Evolutionary conservation across 495 filamentous ascomycete species (phyloP).

Genomic region (Aspergillus sparsus): DNA sequence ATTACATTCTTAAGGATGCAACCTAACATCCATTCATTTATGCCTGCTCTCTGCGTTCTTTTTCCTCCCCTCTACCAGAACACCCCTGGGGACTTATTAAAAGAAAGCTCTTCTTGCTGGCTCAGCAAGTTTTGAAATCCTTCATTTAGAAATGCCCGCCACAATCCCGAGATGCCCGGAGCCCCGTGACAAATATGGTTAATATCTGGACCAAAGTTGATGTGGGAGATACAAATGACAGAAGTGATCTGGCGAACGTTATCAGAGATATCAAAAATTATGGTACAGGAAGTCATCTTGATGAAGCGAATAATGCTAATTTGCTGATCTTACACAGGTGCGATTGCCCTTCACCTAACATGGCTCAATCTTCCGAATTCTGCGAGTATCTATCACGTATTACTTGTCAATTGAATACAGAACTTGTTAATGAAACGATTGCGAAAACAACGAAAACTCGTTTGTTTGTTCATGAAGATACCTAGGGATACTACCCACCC

Average conservation of each 20-base stretch:
- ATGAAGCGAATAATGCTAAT: constrained; percentile 1
- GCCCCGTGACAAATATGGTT: constrained; percentile 12
- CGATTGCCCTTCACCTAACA: constrained; percentile 17
- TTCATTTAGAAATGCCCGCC: constrained; percentile 10
- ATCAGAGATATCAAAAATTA: constrained; percentile 11
- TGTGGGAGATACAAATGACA: constrained; percentile 10
- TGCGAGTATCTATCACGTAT: constrained; percentile 18
- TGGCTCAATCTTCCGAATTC: constrained; percentile 14
- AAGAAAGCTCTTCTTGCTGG: constrained; percentile 11
- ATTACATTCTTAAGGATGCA: too few species aligned
- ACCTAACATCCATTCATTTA: too few species aligned
- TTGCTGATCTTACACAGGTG: constrained; percentile 18
- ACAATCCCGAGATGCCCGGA: constrained; percentile 10
- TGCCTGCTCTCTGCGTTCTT: too few species aligned
- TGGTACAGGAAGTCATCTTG: constrained; percentile 12
- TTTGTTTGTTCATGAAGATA: constrained; percentile 38
- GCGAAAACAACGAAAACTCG: constrained; percentile 41
- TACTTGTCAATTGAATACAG: constrained; percentile 14
- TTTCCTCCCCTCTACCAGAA: too few species aligned
- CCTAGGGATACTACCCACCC: constrained; percentile 58
- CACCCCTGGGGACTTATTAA: constrained; percentile 8
- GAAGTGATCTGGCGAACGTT: constrained; percentile 10
- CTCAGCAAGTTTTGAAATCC: constrained; percentile 8
- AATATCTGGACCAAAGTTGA: constrained; percentile 20
- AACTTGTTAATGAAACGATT: constrained; percentile 21